Evolutionary conservation across 1,284 basidiomycete species (phyloP), one percentile per base, ranked within the genome.

Genomic region (Microbotryum scabiosae): DNA sequence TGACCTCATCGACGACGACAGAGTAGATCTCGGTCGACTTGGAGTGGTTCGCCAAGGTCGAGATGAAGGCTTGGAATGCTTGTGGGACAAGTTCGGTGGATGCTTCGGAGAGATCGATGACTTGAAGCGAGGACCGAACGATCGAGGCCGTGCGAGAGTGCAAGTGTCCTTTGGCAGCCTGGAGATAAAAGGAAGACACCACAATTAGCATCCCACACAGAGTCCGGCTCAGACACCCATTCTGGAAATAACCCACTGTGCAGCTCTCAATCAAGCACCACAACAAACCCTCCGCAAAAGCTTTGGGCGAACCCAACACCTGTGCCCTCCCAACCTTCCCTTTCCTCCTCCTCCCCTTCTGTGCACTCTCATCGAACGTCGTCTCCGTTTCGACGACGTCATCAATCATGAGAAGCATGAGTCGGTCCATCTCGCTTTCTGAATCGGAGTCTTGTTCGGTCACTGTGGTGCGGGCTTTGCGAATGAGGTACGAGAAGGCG

Each of bases 401-500:
- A 9, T 56, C 28, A 6, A 69, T 36, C 47, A 65, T 46, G n/a
- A 55, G 55, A 4, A 50, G 44, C 32, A 62, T 51, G 7, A 72
- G 50, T 16, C 48, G 54, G 4, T 64, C 64, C 23, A 68, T 54
- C 49, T 62, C 46, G 23, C 45, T 36, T 7, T 51, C 44, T 3
- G 48, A 32, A 6, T 54, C 59, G 5, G 12, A 18, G 36, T 41
- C 36, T 18, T 41, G 36, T 18, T 4, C 56, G 51, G 9, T 52
- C 48, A 10, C 7, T 32, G 30, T 32, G 36, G 25, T n/a, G 20
- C 59, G 44, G 18, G 65, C 62, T 26, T 69, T 69, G 53, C 71
- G 64, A 3, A 71, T 65, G 54, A 72, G 61, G 62, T 62, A 69
- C 7, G 70, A 62, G 56, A 72, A 70, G 18, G 70, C 59, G 44